These are phyloP conservation scores for Tylopilus subfusipes DNA, from an alignment of 768 basidiomycete genomes.

Conservation along the genomic window DNA sequence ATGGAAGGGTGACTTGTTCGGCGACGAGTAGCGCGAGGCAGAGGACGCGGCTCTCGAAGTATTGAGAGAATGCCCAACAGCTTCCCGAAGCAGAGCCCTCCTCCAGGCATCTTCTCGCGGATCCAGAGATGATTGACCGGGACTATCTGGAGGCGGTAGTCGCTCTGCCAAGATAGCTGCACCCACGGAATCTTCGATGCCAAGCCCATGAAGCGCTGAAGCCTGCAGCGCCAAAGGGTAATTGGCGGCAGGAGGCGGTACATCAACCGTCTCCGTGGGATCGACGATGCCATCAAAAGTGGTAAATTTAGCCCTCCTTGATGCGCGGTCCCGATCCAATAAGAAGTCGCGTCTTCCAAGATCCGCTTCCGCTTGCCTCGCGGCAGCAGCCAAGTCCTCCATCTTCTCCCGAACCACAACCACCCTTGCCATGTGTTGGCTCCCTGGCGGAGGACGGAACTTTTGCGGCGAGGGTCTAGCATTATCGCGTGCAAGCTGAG, in stretches of 20 bases:
- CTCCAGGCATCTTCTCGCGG: constrained; percentile 68
- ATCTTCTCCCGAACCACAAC: constrained; percentile 84
- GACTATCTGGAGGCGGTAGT: constrained; percentile 62
- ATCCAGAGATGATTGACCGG: constrained; percentile 54
- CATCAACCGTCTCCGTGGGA: constrained; percentile 79
- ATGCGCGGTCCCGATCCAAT: constrained; percentile 41
- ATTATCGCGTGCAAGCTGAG: constrained; percentile 37
- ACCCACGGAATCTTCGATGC: constrained; percentile 70
- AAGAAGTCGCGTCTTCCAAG: constrained; percentile 53
- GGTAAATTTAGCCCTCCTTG: constrained; percentile 37
- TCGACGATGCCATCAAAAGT: constrained; percentile 64
- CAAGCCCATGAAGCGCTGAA: constrained; percentile 67
- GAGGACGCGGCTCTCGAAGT: constrained; percentile 47
- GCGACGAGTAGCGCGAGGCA: constrained; percentile 35
- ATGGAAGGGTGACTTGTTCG: constrained; percentile 30
- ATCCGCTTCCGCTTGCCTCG: constrained; percentile 72
- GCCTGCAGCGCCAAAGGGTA: constrained; percentile 76
- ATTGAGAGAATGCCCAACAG: constrained; percentile 72
- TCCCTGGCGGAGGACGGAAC: constrained; percentile 30
- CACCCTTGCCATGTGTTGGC: constrained; percentile 54
- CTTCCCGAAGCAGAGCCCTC: constrained; percentile 69
- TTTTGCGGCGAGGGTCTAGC: constrained; percentile 37
- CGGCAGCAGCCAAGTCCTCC: constrained; percentile 64
- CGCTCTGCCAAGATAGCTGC: constrained; percentile 73
- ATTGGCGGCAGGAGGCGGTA: constrained; percentile 64